A percentile compares a stretch with the other conserved stretches of the same genome.
These are phyloP conservation scores for Tuber brumale DNA, from an alignment of 495 filamentous ascomycete species.

Conservation along the genomic window DNA sequence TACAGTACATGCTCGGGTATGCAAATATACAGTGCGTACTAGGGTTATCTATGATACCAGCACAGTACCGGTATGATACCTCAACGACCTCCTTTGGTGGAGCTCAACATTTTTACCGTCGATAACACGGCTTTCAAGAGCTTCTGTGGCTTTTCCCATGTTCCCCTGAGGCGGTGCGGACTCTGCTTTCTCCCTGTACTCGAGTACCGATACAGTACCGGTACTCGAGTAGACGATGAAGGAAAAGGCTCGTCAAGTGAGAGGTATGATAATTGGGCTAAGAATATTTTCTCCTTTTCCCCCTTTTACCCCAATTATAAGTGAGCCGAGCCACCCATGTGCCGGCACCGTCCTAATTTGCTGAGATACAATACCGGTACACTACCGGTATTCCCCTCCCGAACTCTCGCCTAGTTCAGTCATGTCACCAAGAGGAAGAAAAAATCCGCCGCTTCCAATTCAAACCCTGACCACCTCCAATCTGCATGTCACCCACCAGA, in stretches of 20 bases:
- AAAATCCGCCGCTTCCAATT: neutral
- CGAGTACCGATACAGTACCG: too few species aligned
- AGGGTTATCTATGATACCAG: neutral
- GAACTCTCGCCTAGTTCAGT: neutral
- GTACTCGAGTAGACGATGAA: too few species aligned
- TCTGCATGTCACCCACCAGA: constrained; percentile 1
- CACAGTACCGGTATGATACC: neutral
- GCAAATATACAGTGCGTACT: neutral
- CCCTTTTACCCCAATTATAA: neutral
- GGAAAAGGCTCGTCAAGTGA: neutral
- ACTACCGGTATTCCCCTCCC: too few species aligned
- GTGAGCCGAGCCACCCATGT: neutral
- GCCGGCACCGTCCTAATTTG: neutral
- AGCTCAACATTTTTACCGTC: neutral
- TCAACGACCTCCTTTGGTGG: neutral
- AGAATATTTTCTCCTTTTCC: neutral
- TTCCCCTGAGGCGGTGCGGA: neutral
- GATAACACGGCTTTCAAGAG: neutral
- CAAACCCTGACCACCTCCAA: neutral
- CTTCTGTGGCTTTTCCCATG: neutral
- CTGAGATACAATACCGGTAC: neutral
- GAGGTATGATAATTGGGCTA: too few species aligned
- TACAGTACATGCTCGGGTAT: neutral
- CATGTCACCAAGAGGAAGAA: neutral
- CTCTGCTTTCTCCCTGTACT: too few species aligned